Base-by-base conservation (phyloP, 2,329 filamentous ascomycete species). In the Plectosphaerella cucumerina region DNA sequence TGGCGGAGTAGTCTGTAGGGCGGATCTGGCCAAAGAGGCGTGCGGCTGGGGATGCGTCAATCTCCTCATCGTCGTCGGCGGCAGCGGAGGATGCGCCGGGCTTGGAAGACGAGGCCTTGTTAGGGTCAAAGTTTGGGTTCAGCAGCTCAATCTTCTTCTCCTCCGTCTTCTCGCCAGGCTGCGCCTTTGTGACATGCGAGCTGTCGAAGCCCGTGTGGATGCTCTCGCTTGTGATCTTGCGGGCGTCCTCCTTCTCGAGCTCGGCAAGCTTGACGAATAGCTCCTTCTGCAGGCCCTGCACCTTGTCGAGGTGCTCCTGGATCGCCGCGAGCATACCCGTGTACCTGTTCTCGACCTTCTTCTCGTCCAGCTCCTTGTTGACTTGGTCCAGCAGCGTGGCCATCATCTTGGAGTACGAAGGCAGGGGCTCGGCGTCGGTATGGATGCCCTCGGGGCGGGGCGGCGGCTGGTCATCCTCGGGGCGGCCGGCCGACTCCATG, bases 321-420 rank as follows among this genome's bases (percentile, higher is more conserved):
- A 97, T 82, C 61, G 94, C 93, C 45, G 81, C 78, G 23, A 95
- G 76, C 74, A 95, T 97, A 48, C 81, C 86, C 45, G 81, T 76
- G 65, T 89, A 91, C 47, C 89, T 75, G 0, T 81, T 77, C 37
- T 75, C 73, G 0, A 81, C 74, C 54, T 86, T 84, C 69, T 87
- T 87, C 64, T 91, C 88, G 50, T 92, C 89, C 34, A 96, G 77
- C 47, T 89, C 84, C 70, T 82, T 78, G 62, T 96, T 97, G 41
- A 97, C 91, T 69, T 96, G 89, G 62, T 99, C 94, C 18, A 97
- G 81, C 61, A 99, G 71, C n/a, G 86, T 84, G n/a, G 89, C 89
- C 87, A 99, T 92, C 94, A 99, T 99, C 75, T 95, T 90, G 37
- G 90, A 94, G 65, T 96, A 99, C 14, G 86, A 87, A 1, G 89